Conservation (phyloP, 1,139 yeast species). For the Blastobotrys ciferrii region DNA sequence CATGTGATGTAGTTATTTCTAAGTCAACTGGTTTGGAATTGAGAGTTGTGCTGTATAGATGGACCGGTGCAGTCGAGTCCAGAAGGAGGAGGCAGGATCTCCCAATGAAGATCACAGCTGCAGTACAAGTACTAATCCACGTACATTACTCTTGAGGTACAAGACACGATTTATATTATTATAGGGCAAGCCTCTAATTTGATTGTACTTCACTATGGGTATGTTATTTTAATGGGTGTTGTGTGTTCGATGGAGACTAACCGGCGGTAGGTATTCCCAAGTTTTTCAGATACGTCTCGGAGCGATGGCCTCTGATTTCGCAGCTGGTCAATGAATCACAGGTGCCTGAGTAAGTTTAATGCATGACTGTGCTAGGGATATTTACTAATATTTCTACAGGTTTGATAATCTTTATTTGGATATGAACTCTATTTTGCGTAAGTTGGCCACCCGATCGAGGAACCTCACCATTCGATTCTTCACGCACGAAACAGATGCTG, state of each 20-base stretch:
- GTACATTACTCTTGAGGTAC: no score
- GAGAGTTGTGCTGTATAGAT: no score
- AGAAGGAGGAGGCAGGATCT: no score
- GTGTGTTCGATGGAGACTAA: no score
- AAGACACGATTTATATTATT: background rate
- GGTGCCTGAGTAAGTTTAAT: conserved; percentile 62
- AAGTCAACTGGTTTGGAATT: no score
- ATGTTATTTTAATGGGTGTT: background rate
- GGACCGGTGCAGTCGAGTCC: no score
- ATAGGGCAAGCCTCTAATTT: background rate
- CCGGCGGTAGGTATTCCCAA: conserved; percentile 76
- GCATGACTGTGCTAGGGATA: background rate
- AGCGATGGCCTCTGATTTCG: conserved; percentile 97
- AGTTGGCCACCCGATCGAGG: conserved; percentile 8
- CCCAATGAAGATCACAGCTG: no score
- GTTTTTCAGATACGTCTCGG: conserved; percentile 93
- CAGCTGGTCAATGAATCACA: conserved; percentile 82
- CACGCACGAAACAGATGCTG: no score
- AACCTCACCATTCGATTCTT: background rate
- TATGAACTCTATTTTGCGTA: conserved; percentile 90
- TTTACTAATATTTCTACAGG: conserved; percentile 26
- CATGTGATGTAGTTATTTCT: background rate
- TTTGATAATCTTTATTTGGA: conserved; percentile 93
- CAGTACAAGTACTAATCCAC: no score
- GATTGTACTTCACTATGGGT: background rate